These are phyloP conservation scores for Thozetella sp. DNA, from an alignment of 495 filamentous ascomycete species.

Conservation along the genomic window DNA sequence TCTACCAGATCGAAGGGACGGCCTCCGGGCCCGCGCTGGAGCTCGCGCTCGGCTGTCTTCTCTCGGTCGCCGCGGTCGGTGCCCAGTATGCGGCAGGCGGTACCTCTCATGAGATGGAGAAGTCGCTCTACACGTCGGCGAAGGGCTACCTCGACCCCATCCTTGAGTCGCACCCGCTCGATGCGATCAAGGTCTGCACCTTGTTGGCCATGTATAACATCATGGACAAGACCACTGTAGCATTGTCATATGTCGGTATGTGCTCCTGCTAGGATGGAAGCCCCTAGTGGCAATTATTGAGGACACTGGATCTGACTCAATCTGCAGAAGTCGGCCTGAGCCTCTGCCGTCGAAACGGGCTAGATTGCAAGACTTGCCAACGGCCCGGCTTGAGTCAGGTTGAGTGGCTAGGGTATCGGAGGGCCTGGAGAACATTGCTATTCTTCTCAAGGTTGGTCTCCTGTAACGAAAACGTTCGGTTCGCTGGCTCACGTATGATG, in stretches of 20 bases:
- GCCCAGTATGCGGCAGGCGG: conserved; percentile 23
- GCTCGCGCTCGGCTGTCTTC: conserved; percentile 20
- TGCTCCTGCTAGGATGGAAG: too few relatives aligned
- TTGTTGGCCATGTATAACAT: conserved; percentile 32
- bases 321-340: conserved; percentile 22
- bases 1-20: too few relatives aligned
- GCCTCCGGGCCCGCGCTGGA: conserved; percentile 8
- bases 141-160: conserved; percentile 18
- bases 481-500: not conserved
- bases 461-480: too few relatives aligned
- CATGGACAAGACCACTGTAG: conserved; percentile 23
- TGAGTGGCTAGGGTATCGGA: conserved; percentile 21
- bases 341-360: conserved; percentile 20
- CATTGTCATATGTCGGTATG: conserved; percentile 27
- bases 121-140: conserved; percentile 19
- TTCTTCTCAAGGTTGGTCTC: conserved; percentile 21
- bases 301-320: too few relatives aligned
- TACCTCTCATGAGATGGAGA: conserved; percentile 16
- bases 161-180: conserved; percentile 21
- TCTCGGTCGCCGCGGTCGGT: conserved; percentile 22
- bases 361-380: conserved; percentile 6
- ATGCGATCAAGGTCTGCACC: conserved; percentile 30
- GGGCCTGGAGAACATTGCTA: conserved; percentile 25
- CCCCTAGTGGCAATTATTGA: too few relatives aligned
- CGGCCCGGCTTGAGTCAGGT: not conserved